Base-by-base conservation (phyloP, 306 rosid genomes). In the Vigna nakashimae region DNA sequence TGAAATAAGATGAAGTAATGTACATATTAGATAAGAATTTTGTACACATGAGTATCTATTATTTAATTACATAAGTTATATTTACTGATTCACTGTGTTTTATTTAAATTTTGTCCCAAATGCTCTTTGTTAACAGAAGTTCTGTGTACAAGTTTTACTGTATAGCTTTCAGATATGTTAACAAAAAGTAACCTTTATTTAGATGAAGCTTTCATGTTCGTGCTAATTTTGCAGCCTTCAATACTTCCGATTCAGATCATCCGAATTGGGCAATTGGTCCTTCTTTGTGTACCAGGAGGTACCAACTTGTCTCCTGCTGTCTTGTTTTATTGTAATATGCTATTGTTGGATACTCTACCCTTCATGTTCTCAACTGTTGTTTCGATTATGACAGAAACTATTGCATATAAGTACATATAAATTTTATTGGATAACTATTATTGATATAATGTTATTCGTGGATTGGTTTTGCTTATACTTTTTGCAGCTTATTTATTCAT, bases 271-370 rank as follows among this genome's bases (percentile, higher is more conserved):
- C 93, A 94, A 84, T 80, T 94, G 22, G 82, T 88, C 57, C 88
- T 94, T 87, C 97, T 94, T 38, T 81, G 87, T 74, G 89, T 90
- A 71, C 98, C 98, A 50, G 98, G 91, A 94, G 98, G 98, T 94
- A 88, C 75, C 59, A 55, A 4, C 64, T 74, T 58, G 30, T 72
- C 48, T 49, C 70, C 32, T 67, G 30, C 77, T 34, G 46, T 42
- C 22, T 72, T 59, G 53, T 77, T 38, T 67, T 53, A 20, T 46
- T 2, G 20, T 73, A 36, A 68, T 34, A 46, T 36, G 56, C 24
- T 67, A 24, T 70, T 10, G 45, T 73, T 60, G 15, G 71, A 42
- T 77, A 73, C 34, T 65, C 62, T 18, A 36, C 64, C 53, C 56
- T 78, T 66, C 58, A 51, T 36, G 52, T n/a, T 42, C 51, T 57